Evolutionary conservation across 192 early-diverging fungal species (phyloP).

Genomic region (Podila clonocystis): DNA sequence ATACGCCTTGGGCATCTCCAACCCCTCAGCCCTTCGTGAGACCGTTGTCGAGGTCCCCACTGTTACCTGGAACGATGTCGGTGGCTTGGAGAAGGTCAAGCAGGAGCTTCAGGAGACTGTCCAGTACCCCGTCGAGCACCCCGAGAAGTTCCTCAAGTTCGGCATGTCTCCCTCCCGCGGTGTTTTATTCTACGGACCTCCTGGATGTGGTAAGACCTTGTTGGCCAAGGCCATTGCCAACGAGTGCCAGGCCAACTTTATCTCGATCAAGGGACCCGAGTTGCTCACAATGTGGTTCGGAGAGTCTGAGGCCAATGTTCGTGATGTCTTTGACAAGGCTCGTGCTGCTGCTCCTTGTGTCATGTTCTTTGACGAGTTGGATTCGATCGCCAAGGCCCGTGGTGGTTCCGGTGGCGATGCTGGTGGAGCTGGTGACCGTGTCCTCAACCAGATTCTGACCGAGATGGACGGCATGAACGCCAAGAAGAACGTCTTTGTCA

Average conservation of each 20-base stretch:
- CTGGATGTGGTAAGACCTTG: slow-evolving; percentile 98
- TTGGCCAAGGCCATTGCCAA: slow-evolving; percentile 99
- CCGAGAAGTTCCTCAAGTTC: slow-evolving; percentile 99
- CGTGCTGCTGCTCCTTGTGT: slow-evolving; percentile 98
- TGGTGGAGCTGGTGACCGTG: slow-evolving; percentile 94
- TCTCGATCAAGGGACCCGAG: slow-evolving; percentile 99
- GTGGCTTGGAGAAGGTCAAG: slow-evolving; percentile 98
- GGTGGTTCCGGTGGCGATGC: slow-evolving; percentile 76
- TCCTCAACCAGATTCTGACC: slow-evolving; percentile 98
- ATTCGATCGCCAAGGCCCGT: slow-evolving; percentile 97
- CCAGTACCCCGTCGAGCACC: slow-evolving; percentile 98
- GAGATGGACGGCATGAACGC: slow-evolving; percentile 99
- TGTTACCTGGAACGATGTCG: slow-evolving; percentile 95
- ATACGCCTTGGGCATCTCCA: slow-evolving; percentile 92
- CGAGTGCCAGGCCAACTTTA: slow-evolving; percentile 99
- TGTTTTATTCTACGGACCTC: slow-evolving; percentile 98
- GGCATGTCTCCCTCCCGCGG: slow-evolving; percentile 97
- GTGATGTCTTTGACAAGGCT: slow-evolving; percentile 99
- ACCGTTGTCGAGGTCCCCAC: slow-evolving; percentile 98
- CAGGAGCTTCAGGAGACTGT: slow-evolving; percentile 98
- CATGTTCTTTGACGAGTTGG: slow-evolving; percentile 99
- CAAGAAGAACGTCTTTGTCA: slow-evolving; percentile 99
- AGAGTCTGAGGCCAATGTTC: slow-evolving; percentile 99
- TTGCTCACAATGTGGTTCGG: slow-evolving; percentile 99
- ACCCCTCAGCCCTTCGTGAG: slow-evolving; percentile 99